Evolutionary conservation across 257 asterid species (phyloP), one percentile per base, ranked within the genome.

Genomic region (Cruciata laevipes): DNA sequence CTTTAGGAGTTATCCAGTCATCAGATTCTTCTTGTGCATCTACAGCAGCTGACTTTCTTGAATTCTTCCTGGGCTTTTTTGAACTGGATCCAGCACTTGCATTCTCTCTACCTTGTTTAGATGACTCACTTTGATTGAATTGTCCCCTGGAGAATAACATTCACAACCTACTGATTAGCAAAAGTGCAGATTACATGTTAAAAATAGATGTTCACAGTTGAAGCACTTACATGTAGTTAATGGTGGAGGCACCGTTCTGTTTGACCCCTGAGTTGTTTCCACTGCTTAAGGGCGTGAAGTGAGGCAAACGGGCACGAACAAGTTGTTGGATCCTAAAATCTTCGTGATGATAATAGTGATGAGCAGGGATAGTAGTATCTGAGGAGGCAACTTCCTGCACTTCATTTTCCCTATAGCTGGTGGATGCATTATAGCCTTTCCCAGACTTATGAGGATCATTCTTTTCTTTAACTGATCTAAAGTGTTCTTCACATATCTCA

Each of bases 301-400:
- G 75, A 38, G 90, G 88, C 78, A 93, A 78, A 66, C 96, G 88
- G 30, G 81, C 85, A 67, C 86, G 90, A 58, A 93, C 85, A 66
- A 90, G 90, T 67, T 81, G 82, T 80, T 74, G 95, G 82, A 90
- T 86, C 74, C 90, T 90, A 69, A 85, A 69, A 81, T 93, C 95
- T 20, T 79, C 72, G 72, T 93, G 90, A 79, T 88, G 85, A 82
- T 80, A 90, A 77, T 90, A 93, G 70, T 55, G 59, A 76, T 80
- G 85, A 64, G 95, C 85, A 61, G 97, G 95, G 63, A 83, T 83
- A 69, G 66, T 70, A 27, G 85, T 55, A 66, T 63, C 75, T 49
- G n/a, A 62, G 25, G 73, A 56, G 25, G 73, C 76, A 62, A 27
- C 24, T 65, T 75, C 74, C 60, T 11, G 74, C 81, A 44, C 74